Evolutionary conservation across 805 yeast species (phyloP).

Genomic region (Candida namnaoensis): DNA sequence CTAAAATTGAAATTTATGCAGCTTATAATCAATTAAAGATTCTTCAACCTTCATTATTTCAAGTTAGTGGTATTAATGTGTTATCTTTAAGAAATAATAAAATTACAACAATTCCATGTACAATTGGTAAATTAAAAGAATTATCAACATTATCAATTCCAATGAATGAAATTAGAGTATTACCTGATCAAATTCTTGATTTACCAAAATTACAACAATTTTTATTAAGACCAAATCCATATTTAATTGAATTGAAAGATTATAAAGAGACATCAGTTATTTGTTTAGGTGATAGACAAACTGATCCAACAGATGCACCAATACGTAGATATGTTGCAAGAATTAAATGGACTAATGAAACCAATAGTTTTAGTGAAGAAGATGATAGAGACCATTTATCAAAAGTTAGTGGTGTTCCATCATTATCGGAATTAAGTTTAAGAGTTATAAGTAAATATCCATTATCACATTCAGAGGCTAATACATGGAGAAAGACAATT

Average conservation of each 20-base stretch:
- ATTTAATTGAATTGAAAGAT: constrained; percentile 13
- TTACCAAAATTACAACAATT: constrained; percentile 32
- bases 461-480: constrained; percentile 45
- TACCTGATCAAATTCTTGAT: constrained; percentile 46
- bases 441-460: constrained; percentile 40
- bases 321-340: constrained; percentile 15
- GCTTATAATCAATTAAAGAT: constrained; percentile 38
- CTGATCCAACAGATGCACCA: constrained; percentile 6
- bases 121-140: constrained; percentile 29
- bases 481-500: constrained; percentile 40
- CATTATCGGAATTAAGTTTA: constrained; percentile 38
- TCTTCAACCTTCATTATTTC: constrained; percentile 42
- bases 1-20: constrained; percentile 38
- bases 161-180: constrained; percentile 37
- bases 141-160: constrained; percentile 45
- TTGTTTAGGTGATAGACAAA: constrained; percentile 16
- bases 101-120: constrained; percentile 36
- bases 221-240: constrained; percentile 50
- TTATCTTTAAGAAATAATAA: constrained; percentile 43
- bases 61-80: constrained; percentile 40
- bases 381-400: constrained; percentile 12
- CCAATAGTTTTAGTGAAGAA: not conserved
- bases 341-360: constrained; percentile 15
- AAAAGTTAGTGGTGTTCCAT: constrained; percentile 27
- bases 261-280: constrained; percentile 5